These are phyloP conservation scores for Phialocephala sp. DNA, from an alignment of 2,329 filamentous ascomycete species.

Conservation along the genomic window DNA sequence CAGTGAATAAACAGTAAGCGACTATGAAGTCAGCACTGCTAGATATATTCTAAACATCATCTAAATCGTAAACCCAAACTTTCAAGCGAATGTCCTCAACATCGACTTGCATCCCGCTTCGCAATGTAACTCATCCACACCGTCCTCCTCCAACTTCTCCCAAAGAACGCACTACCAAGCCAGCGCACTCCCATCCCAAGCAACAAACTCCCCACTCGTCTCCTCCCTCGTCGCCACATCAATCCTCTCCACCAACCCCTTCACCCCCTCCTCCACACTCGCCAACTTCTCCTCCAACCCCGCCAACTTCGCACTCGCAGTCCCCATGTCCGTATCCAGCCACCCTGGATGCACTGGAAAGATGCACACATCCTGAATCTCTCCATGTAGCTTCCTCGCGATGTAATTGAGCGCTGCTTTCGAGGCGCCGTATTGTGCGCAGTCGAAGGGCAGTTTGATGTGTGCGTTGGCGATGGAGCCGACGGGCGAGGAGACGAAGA, in stretches of 20 bases:
- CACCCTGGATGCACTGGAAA: slow-evolving; percentile 40
- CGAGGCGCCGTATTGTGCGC: slow-evolving; percentile 47
- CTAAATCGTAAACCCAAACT: no score
- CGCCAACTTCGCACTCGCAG: slow-evolving; percentile 30
- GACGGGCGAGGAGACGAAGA: slow-evolving; percentile 44
- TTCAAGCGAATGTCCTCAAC: no score
- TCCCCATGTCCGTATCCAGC: slow-evolving; percentile 41
- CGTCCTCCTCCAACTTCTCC: neutral
- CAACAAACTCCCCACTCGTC: slow-evolving; percentile 16
- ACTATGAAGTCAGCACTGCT: no score
- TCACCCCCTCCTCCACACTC: slow-evolving; percentile 15
- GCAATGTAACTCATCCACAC: neutral
- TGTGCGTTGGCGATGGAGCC: slow-evolving; percentile 22
- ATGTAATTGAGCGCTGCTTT: slow-evolving; percentile 48
- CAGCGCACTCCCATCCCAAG: slow-evolving; percentile 10
- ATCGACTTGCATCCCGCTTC: no score
- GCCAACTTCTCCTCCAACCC: slow-evolving; percentile 30
- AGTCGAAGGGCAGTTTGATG: slow-evolving; percentile 8
- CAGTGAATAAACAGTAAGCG: no score
- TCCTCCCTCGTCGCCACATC: slow-evolving; percentile 18
- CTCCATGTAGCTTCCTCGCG: slow-evolving; percentile 45
- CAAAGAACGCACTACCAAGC: neutral
- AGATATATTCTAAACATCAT: no score
- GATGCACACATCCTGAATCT: slow-evolving; percentile 44
- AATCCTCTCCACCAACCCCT: slow-evolving; percentile 18